phyloP scores from a whole-genome alignment of 2,329 filamentous ascomycete species.

The Grosmannia clavigera region DNA sequence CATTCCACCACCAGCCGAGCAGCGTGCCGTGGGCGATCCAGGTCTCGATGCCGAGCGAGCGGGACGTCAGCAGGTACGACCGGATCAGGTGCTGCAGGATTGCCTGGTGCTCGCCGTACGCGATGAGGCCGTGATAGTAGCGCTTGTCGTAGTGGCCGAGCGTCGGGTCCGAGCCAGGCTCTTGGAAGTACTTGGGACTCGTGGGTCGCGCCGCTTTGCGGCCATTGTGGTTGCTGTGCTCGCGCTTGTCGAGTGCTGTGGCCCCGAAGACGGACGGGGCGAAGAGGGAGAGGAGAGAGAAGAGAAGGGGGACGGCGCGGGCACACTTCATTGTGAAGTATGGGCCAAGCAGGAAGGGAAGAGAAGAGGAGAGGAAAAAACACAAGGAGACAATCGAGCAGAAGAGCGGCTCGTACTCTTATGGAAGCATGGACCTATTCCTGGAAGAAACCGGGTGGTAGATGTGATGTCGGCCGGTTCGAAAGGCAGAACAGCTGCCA shows the following conservation, averaged over 20 bases:
- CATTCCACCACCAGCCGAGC: slow-evolving; percentile 85
- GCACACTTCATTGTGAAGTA: background rate
- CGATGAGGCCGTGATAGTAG: slow-evolving; percentile 51
- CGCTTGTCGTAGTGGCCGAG: slow-evolving; percentile 64
- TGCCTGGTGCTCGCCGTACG: slow-evolving; percentile 53
- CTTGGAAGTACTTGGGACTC: slow-evolving; percentile 51
- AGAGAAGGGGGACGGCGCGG: background rate
- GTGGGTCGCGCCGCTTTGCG: background rate
- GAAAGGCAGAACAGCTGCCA: too few species aligned
- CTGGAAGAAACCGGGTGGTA: too few species aligned
- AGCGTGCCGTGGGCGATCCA: slow-evolving; percentile 81
- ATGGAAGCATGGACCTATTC: too few species aligned
- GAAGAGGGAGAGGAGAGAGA: background rate
- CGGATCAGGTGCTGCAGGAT: slow-evolving; percentile 58
- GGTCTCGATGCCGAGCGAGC: slow-evolving; percentile 55
- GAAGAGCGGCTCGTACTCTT: too few species aligned
- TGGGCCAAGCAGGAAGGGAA: background rate
- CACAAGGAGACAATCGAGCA: background rate
- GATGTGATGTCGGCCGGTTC: too few species aligned
- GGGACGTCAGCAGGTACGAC: slow-evolving; percentile 59
- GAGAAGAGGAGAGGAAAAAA: background rate
- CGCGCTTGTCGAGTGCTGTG: background rate
- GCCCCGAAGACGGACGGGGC: too few species aligned
- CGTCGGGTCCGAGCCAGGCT: slow-evolving; percentile 46
- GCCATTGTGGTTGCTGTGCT: background rate